A percentile compares a stretch with the other conserved stretches of the same genome.
Conservation (phyloP, 83 land plant species). For the Picea mariana region DNA sequence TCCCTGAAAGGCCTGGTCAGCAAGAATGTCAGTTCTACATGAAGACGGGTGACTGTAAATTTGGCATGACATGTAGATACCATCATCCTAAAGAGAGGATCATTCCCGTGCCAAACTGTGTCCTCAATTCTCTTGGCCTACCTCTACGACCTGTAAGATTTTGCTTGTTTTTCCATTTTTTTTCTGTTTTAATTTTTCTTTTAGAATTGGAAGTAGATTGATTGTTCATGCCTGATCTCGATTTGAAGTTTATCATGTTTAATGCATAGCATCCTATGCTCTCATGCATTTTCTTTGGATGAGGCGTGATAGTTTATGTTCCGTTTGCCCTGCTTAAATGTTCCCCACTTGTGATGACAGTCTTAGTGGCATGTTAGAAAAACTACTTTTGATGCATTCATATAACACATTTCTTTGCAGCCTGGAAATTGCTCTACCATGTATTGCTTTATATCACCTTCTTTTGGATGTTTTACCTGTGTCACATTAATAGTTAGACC, state of each 20-base stretch:
- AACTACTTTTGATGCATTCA: neutral
- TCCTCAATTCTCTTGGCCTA: conserved; percentile 44
- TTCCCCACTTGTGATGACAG: neutral
- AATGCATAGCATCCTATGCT: neutral
- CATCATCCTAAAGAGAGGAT: conserved; percentile 53
- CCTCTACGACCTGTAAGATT: conserved; percentile 59
- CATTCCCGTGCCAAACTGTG: conserved; percentile 24
- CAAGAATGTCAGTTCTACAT: conserved; percentile 64
- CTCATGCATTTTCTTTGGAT: neutral
- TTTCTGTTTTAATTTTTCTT: too few relatives aligned
- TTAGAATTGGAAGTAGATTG: neutral
- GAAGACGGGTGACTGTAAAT: conserved; percentile 75
- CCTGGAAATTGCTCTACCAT: neutral
- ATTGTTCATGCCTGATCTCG: neutral
- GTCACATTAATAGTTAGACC: neutral
- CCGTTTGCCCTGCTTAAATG: neutral
- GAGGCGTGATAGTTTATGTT: neutral
- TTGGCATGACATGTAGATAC: conserved; percentile 54
- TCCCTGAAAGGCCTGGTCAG: conserved; percentile 67
- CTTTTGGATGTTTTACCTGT: neutral
- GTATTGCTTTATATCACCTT: neutral
- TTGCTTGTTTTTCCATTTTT: neutral
- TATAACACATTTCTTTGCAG: neutral
- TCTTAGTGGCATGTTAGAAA: neutral
- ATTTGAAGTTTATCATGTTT: neutral